Conservation (phyloP, 2,329 filamentous ascomycete genomes). For the Pseudocercospora fuligena region DNA sequence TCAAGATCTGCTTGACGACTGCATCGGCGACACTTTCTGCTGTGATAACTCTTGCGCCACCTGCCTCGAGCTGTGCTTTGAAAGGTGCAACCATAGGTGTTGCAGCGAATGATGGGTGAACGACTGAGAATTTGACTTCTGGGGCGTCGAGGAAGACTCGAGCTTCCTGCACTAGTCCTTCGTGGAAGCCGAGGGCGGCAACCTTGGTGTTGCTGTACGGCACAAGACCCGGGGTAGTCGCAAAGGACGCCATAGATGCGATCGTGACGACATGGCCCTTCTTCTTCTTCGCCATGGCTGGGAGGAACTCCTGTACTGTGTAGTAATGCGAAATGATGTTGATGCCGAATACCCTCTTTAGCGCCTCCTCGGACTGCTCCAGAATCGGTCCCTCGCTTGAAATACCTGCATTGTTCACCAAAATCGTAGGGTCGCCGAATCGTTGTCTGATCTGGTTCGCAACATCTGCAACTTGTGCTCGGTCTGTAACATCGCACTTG, state of each 20-base stretch:
- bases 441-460: constrained; percentile 46
- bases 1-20: constrained; percentile 51
- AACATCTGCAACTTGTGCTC: constrained; percentile 51
- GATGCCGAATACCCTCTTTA: constrained; percentile 57
- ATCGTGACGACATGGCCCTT: constrained; percentile 64
- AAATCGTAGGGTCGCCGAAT: constrained; percentile 52
- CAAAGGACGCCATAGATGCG: constrained; percentile 58
- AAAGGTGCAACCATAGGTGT: constrained; percentile 47
- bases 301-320: constrained; percentile 58
- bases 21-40: constrained; percentile 48
- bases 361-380: constrained; percentile 48
- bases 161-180: constrained; percentile 50
- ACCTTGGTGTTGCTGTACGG: constrained; percentile 60
- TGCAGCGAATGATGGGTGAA: constrained; percentile 50
- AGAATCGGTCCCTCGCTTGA: constrained; percentile 54
- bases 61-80: constrained; percentile 39
- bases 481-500: constrained; percentile 55
- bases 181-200: constrained; percentile 59
- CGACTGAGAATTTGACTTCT: constrained; percentile 49
- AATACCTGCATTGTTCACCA: constrained; percentile 59
- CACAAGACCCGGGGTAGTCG: constrained; percentile 49
- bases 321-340: constrained; percentile 59
- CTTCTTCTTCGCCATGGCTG: constrained; percentile 55
- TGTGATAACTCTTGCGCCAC: constrained; percentile 43
- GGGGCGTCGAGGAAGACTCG: constrained; percentile 49